phyloP scores from a whole-genome alignment of 2,329 filamentous ascomycete species.

The Botryotinia convoluta region DNA sequence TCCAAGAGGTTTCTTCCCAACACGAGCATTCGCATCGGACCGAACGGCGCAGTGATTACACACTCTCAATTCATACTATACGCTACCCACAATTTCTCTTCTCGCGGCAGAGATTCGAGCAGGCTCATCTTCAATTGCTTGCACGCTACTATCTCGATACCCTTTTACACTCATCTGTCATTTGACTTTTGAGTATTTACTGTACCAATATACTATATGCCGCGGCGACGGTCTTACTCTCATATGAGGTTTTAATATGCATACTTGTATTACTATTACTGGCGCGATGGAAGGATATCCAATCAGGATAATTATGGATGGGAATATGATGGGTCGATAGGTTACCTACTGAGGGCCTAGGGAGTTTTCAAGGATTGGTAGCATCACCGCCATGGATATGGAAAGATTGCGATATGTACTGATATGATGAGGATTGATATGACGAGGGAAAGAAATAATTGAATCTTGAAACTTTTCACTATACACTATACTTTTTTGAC shows the following conservation, averaged over 20 bases:
- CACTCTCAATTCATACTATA: neutral
- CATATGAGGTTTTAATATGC: neutral
- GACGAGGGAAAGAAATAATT: neutral
- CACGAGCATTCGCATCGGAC: neutral
- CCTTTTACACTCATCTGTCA: neutral
- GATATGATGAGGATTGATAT: neutral
- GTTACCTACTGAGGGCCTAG: neutral
- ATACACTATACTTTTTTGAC: neutral
- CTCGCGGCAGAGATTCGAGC: constrained; percentile 12
- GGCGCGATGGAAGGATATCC: neutral
- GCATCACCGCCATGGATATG: constrained; percentile 12
- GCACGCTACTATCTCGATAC: constrained; percentile 10
- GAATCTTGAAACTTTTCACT: neutral
- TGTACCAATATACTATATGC: neutral
- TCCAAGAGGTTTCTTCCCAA: neutral
- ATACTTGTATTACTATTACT: constrained; percentile 4
- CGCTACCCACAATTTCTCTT: neutral
- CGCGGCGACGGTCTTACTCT: neutral
- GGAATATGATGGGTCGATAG: neutral
- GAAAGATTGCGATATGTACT: constrained; percentile 13
- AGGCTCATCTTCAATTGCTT: constrained; percentile 10
- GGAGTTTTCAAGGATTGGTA: constrained; percentile 11
- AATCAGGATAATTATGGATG: constrained; percentile 8
- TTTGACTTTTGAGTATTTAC: neutral
- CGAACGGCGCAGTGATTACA: neutral